Evolutionary conservation across 441 rosid species (phyloP), one percentile per base, ranked within the genome.

Genomic region (Populus hybrid): DNA sequence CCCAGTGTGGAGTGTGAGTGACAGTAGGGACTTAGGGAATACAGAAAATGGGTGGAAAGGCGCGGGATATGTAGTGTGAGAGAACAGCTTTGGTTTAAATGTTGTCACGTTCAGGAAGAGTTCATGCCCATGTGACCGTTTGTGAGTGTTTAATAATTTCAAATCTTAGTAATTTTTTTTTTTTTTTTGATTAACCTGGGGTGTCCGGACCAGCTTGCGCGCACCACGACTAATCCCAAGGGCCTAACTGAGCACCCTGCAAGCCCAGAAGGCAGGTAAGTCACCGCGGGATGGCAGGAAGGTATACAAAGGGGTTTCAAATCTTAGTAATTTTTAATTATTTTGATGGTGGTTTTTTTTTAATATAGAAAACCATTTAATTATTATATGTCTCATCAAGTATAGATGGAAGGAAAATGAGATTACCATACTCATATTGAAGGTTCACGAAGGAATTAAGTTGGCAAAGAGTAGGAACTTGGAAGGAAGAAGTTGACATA

Each of bases 101-200:
- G 91, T 79, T 80, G 75, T 95, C 99, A 95, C 97, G 98, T 90
- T 93, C 75, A 46, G 75, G 70, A 75, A 76, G 53, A 40, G 71
- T 70, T 77, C 83, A 77, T 81, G 78, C 76, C 81, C 90, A 80
- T 89, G 90, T 87, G 92, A 94, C 94, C 93, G 93, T 94, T 93
- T 70, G 38, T 46, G 68, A 76, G 16, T 36, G 6, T 69, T 11
- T 11, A 6, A 12, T n/a, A 23, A 26, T 74, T 78, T 78, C 72
- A n/a, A n/a, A n/a, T n/a, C n/a, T n/a, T n/a, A n/a, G n/a, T n/a
- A n/a, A n/a, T n/a, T n/a, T n/a, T n/a, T n/a, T n/a, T n/a, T n/a
- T n/a, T n/a, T n/a, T n/a, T n/a, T n/a, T n/a, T n/a, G n/a, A n/a
- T n/a, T n/a, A n/a, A n/a, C n/a, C n/a, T n/a, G n/a, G n/a, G n/a